Percentiles rank a stretch among this genome's conserved stretches.
Evolutionary conservation across 2,329 filamentous ascomycete genomes (phyloP).

Genomic region (Claviceps purpurea): DNA sequence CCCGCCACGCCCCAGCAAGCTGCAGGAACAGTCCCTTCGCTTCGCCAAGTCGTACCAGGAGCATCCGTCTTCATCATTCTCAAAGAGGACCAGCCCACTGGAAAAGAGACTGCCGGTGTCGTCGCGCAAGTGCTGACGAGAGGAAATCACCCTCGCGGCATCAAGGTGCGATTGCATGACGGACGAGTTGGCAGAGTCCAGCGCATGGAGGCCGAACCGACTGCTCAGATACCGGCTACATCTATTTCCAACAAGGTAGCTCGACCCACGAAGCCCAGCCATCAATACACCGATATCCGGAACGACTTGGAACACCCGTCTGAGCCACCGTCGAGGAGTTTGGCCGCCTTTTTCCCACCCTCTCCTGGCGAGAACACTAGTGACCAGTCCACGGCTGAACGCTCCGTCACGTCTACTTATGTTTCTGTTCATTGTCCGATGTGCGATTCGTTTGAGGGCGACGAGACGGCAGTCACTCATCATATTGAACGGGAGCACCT

Average conservation of each 20-base stretch:
- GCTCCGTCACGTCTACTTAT: background rate
- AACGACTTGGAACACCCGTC: constrained; percentile 19
- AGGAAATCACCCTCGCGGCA: constrained; percentile 63
- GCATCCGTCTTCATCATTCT: constrained; percentile 58
- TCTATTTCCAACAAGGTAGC: constrained; percentile 1
- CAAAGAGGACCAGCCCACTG: constrained; percentile 64
- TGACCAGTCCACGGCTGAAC: constrained; percentile 4
- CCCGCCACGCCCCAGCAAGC: constrained; percentile 21
- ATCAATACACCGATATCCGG: constrained; percentile 22
- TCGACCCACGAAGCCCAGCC: constrained; percentile 15
- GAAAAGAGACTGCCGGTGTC: constrained; percentile 52
- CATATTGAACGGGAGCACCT: constrained; percentile 40
- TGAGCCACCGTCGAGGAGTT: constrained; percentile 24
- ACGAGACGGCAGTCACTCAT: constrained; percentile 52
- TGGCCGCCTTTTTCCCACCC: constrained; percentile 36
- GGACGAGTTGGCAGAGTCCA: constrained; percentile 66
- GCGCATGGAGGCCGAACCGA: constrained; percentile 29
- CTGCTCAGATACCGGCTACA: constrained; percentile 1
- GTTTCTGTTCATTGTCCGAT: constrained; percentile 42
- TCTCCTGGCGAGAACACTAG: constrained; percentile 14
- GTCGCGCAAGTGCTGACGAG: constrained; percentile 57
- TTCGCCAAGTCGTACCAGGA: constrained; percentile 42
- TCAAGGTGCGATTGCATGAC: constrained; percentile 62
- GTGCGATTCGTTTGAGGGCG: constrained; percentile 52
- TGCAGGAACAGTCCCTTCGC: constrained; percentile 31